Percentiles rank a stretch among this genome's conserved stretches.
Conservation (phyloP, 495 filamentous ascomycete genomes). For the Amorphotheca resinae region DNA sequence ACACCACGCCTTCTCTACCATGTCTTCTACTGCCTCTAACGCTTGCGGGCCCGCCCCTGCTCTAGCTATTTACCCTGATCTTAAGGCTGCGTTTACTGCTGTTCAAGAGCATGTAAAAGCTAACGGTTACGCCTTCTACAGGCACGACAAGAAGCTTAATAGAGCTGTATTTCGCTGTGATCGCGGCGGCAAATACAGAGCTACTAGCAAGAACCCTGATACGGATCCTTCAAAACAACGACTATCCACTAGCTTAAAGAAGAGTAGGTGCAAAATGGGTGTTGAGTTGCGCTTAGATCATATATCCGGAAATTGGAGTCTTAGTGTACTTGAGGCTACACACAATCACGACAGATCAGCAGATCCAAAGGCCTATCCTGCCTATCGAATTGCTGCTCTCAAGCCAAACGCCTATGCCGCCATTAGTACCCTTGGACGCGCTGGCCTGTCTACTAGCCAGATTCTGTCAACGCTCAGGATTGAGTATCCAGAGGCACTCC, state of each 20-base stretch:
- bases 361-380: not conserved
- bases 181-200: not conserved
- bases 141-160: not conserved
- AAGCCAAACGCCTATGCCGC: not conserved
- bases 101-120: conserved; percentile 1
- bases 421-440: not conserved
- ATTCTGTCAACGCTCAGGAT: not conserved
- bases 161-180: conserved; percentile 1
- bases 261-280: not conserved
- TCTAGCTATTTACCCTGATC: not conserved
- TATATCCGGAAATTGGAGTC: not conserved
- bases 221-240: not conserved
- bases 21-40: too few species aligned
- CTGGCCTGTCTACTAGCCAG: not conserved
- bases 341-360: not conserved
- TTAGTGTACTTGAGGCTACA: not conserved
- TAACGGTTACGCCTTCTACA: not conserved
- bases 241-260: not conserved
- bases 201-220: not conserved
- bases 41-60: too few species aligned
- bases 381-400: not conserved
- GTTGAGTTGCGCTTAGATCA: not conserved
- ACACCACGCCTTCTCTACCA: too few species aligned
- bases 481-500: not conserved
- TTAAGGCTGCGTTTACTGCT: not conserved